phyloP scores from a whole-genome alignment of 305 asterid species.

The Ajuga reptans region DNA sequence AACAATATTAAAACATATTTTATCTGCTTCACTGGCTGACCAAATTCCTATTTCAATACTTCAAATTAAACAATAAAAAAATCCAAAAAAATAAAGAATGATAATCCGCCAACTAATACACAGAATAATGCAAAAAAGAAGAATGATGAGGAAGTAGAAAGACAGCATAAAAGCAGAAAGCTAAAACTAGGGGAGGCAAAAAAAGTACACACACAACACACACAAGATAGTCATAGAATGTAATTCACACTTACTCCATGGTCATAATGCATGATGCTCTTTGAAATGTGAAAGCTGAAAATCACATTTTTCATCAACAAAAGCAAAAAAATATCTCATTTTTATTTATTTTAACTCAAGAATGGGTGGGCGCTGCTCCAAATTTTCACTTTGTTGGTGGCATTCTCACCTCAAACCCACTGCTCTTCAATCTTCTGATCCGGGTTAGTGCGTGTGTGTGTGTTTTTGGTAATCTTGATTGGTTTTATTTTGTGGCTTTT shows the following conservation, averaged over 20 bases:
- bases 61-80: not conserved
- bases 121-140: slow-evolving; percentile 26
- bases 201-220: slow-evolving; percentile 17
- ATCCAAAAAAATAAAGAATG: not conserved
- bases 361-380: slow-evolving; percentile 74
- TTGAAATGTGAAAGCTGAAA: slow-evolving; percentile 19
- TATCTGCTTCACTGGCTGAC: not conserved
- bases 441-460: slow-evolving; percentile 28
- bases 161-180: slow-evolving; percentile 34
- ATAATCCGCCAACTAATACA: slow-evolving; percentile 19
- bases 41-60: not conserved
- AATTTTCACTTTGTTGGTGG: slow-evolving; percentile 59
- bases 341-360: not conserved
- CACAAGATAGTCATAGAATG: slow-evolving; percentile 12
- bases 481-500: not conserved
- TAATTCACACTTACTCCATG: slow-evolving; percentile 29
- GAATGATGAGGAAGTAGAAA: slow-evolving; percentile 36
- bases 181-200: slow-evolving; percentile 11
- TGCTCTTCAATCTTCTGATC: slow-evolving; percentile 43
- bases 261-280: slow-evolving; percentile 36
- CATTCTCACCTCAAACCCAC: slow-evolving; percentile 50
- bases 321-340: slow-evolving; percentile 1
- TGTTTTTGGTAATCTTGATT: not conserved
- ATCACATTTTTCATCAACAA: slow-evolving; percentile 28
- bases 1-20: not conserved